Conservation (phyloP, 73 alveolate species). For the Uronychia setigera region DNA sequence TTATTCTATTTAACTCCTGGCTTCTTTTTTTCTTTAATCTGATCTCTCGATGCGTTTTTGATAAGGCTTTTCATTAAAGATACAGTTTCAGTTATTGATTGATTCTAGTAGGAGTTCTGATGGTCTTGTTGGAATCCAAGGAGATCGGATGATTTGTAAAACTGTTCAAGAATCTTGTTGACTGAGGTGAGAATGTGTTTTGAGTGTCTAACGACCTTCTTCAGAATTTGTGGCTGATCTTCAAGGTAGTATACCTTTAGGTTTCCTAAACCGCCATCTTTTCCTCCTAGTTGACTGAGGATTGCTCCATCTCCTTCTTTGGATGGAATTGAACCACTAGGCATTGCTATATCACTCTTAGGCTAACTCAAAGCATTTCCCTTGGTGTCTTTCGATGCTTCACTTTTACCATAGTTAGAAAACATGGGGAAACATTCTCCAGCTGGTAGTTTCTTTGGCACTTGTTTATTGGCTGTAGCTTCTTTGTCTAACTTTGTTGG, state of each 20-base stretch:
- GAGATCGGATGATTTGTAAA: not conserved
- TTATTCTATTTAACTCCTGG: no score
- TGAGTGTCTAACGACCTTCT: not conserved
- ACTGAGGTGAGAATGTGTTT: not conserved
- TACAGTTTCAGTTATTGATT: not conserved
- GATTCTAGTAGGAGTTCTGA: not conserved
- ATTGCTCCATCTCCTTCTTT: no score
- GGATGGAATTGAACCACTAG: no score
- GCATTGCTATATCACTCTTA: no score
- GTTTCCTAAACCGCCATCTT: not conserved
- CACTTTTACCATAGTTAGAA: not conserved
- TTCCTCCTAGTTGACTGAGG: no score
- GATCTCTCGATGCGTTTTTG: no score
- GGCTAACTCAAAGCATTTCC: no score
- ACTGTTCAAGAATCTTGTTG: not conserved
- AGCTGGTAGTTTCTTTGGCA: not conserved
- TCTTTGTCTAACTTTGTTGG: not conserved
- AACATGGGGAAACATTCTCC: not conserved
- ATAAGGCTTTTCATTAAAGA: not conserved
- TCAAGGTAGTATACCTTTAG: not conserved
- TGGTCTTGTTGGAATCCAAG: not conserved
- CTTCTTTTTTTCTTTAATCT: no score
- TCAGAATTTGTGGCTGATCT: not conserved
- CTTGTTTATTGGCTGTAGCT: not conserved
- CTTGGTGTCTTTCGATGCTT: not conserved